These are phyloP conservation scores for Trichoderma breve DNA, from an alignment of 2,329 filamentous ascomycete genomes.

Conservation along the genomic window DNA sequence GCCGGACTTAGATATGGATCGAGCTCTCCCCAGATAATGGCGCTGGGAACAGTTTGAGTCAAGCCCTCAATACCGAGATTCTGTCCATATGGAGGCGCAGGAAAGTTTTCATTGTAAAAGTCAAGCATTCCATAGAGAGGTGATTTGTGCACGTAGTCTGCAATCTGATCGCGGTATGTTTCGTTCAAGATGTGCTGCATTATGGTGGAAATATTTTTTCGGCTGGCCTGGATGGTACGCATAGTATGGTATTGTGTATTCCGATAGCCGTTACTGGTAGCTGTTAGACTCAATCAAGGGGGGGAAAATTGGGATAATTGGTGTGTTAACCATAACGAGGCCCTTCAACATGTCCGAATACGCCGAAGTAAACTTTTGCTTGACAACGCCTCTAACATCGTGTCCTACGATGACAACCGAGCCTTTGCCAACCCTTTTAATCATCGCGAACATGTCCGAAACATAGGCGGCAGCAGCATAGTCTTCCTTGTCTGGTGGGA, in stretches of 20 bases:
- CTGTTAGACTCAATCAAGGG: background rate
- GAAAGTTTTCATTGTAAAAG: background rate
- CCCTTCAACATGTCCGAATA: background rate
- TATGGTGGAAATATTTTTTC: background rate
- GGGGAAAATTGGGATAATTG: background rate
- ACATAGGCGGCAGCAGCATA: background rate
- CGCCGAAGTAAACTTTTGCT: background rate
- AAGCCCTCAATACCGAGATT: background rate
- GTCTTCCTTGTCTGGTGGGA: background rate
- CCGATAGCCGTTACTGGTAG: background rate
- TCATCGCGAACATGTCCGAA: background rate
- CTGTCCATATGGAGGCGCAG: background rate
- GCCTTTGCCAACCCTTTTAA: background rate
- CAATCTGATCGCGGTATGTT: background rate
- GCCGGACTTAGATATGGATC: background rate
- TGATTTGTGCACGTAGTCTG: background rate
- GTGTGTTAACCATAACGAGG: background rate
- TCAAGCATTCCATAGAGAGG: background rate
- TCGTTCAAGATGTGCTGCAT: background rate
- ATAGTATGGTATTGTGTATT: background rate
- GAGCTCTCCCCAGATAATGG: background rate
- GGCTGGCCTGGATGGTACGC: background rate
- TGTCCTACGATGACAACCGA: background rate
- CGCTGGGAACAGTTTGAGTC: background rate
- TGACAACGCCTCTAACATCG: background rate